Percentiles rank a stretch among this genome's conserved stretches.
Conservation (phyloP, 1,284 basidiomycete species). For the Agaricales sp. region DNA sequence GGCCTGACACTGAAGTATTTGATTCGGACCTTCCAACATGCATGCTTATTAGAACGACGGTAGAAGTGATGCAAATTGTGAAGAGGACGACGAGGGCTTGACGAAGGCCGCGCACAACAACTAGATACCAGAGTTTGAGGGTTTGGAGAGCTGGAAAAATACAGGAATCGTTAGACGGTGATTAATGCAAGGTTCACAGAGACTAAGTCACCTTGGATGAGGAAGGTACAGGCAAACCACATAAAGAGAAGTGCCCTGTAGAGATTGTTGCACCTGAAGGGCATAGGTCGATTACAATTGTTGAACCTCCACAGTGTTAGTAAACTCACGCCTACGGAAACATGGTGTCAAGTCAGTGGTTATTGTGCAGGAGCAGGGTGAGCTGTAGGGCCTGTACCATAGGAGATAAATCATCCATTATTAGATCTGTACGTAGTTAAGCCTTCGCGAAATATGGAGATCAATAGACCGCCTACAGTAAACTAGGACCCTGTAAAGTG, state of each 20-base stretch:
- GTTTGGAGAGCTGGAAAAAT: not conserved
- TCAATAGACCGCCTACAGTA: no score
- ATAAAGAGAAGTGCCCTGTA: not conserved
- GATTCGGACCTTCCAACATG: not conserved
- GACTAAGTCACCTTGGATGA: not conserved
- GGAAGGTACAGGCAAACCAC: not conserved
- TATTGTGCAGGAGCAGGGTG: not conserved
- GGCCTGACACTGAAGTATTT: not conserved
- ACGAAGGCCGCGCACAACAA: not conserved
- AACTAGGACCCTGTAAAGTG: no score
- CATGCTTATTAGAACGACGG: not conserved
- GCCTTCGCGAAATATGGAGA: not conserved
- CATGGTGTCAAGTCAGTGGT: no score
- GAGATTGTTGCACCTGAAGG: not conserved
- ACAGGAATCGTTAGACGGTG: not conserved
- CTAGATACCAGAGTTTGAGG: not conserved
- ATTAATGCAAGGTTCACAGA: not conserved
- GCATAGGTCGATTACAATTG: no score
- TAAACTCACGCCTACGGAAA: not conserved
- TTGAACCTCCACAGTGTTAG: not conserved
- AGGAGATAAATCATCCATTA: not conserved
- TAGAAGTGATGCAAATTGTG: not conserved
- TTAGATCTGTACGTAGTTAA: not conserved
- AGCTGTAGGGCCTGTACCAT: not conserved
- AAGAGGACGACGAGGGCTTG: not conserved